Conservation (phyloP, 768 basidiomycete species). For the Sporobolomyces roseus region DNA sequence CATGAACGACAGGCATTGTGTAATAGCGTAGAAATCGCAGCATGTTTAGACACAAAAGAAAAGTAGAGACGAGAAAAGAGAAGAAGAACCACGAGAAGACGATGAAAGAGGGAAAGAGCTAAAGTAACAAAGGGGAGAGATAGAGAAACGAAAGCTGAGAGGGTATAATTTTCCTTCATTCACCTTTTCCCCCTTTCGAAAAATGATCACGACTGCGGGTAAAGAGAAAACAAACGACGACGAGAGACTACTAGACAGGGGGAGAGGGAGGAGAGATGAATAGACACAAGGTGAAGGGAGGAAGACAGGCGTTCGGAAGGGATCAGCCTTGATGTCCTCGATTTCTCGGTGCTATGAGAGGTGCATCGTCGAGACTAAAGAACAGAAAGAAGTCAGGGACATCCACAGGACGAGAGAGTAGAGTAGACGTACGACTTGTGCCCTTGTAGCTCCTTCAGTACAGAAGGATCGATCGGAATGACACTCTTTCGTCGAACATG, state of each 20-base stretch:
- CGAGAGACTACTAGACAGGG: neutral
- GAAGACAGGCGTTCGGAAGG: neutral
- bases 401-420: neutral
- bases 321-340: constrained; percentile 1
- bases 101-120: neutral
- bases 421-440: constrained; percentile 38
- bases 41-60: too few species aligned
- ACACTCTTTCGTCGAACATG: constrained; percentile 94
- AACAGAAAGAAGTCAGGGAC: neutral
- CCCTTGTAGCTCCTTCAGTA: constrained; percentile 62
- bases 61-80: neutral
- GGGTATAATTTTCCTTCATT: too few species aligned
- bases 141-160: too few species aligned
- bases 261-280: neutral
- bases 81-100: neutral
- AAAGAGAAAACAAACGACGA: neutral
- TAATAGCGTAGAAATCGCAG: too few species aligned
- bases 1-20: too few species aligned
- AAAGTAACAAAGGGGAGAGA: too few species aligned
- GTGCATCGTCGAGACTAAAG: constrained; percentile 36
- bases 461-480: constrained; percentile 83
- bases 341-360: constrained; percentile 21
- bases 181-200: too few species aligned
- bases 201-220: too few species aligned
- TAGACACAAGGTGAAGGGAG: neutral